Percentiles rank a stretch among this genome's conserved stretches.
phyloP scores from a whole-genome alignment of 1,284 basidiomycete genomes.

The Fomitopsis pinicola region DNA sequence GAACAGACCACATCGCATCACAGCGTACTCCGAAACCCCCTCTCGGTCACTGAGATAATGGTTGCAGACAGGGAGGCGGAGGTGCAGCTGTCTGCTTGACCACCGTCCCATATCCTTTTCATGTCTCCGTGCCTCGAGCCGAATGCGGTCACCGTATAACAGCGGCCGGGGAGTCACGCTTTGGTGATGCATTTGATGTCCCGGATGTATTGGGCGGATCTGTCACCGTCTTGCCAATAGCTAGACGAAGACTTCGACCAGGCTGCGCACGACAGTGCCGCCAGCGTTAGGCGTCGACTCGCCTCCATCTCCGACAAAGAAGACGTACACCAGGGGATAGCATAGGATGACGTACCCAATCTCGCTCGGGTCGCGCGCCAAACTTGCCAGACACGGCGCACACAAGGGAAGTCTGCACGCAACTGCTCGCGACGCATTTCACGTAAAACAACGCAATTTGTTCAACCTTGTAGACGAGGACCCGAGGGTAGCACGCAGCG shows the following conservation, averaged over 20 bases:
- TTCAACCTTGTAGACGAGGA: too few species aligned
- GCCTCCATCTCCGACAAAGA: too few species aligned
- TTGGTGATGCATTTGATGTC: not conserved
- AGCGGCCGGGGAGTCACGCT: not conserved
- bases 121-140: not conserved
- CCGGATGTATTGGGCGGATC: not conserved
- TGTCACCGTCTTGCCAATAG: not conserved
- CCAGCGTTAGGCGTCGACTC: not conserved
- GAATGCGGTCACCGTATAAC: not conserved
- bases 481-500: too few species aligned
- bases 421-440: slow-evolving; percentile 1
- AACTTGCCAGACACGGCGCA: not conserved
- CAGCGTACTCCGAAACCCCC: not conserved
- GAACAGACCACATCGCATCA: not conserved
- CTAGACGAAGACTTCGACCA: not conserved
- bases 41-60: not conserved
- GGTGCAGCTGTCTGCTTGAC: not conserved
- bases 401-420: not conserved
- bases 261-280: not conserved
- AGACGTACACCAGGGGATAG: not conserved
- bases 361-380: not conserved
- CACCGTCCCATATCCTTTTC: not conserved
- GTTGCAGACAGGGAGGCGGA: not conserved
- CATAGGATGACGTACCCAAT: not conserved
- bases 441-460: slow-evolving; percentile 15